A percentile compares a stretch with the other conserved stretches of the same genome.
Conservation (phyloP, 331 rosid species). For the Telfairia occidentalis region DNA sequence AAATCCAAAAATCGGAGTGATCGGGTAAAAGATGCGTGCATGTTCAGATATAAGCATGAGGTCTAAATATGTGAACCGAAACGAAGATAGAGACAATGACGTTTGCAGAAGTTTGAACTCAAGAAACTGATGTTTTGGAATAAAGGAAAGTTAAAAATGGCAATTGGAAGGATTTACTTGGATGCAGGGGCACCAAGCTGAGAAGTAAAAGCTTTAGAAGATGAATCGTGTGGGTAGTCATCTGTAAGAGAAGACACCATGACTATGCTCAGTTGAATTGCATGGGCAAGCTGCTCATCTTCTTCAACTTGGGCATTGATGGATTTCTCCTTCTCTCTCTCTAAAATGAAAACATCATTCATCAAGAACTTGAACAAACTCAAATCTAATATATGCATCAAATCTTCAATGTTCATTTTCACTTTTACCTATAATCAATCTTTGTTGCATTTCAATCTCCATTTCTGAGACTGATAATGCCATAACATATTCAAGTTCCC, state of each 20-base stretch:
- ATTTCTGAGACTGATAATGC: conserved; percentile 61
- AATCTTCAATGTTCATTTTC: neutral
- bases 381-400: neutral
- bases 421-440: neutral
- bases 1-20: no score
- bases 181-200: conserved; percentile 50
- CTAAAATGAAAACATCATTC: neutral
- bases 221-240: conserved; percentile 20
- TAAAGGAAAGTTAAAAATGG: neutral
- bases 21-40: conserved; percentile 1
- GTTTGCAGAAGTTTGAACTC: neutral
- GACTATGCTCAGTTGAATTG: conserved; percentile 70
- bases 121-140: neutral
- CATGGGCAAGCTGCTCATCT: conserved; percentile 82
- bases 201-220: conserved; percentile 35
- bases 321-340: conserved; percentile 24
- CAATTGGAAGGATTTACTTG: neutral
- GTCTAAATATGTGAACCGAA: neutral
- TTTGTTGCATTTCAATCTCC: conserved; percentile 28
- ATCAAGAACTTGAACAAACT: neutral
- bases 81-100: neutral
- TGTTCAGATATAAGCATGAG: neutral
- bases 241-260: conserved; percentile 41
- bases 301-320: conserved; percentile 30
- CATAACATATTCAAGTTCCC: conserved; percentile 42